Evolutionary conservation across 441 rosid genomes (phyloP), one percentile per base, ranked within the genome.

Genomic region (Iberis amara): DNA sequence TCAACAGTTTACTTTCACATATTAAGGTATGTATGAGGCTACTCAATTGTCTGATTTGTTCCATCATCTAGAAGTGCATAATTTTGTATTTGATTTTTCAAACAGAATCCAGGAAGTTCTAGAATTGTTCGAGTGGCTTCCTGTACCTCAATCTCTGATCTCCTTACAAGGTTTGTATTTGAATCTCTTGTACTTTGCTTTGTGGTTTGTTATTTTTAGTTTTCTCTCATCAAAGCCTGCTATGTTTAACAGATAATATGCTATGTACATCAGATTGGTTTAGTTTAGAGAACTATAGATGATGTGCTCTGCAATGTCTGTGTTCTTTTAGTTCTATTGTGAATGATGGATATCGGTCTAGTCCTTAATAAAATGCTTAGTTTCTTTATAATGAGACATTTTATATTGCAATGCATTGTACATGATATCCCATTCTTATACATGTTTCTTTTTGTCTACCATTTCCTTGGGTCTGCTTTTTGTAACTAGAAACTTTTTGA

Each of bases 61-160:
- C 10, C 24, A n/a, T 43, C 6, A 3, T 33, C 11, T 55, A 38
- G 11, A 21, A 47, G 7, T 28, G 1, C 3, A 49, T 62, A 24
- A 0, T 37, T 42, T 37, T 57, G 18, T 70, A 26, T 58, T 41
- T 76, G 48, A 3, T 9, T 3, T 62, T 68, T 70, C 39, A 40
- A 59, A 45, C 72, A 88, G 96, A 71, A 77, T 55, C 75, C 85
- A 11, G 67, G 54, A 53, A 78, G 81, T 65, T 79, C 89, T 74
- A 85, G 74, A 56, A 69, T 86, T 70, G 80, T 86, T 26, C 86
- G 76, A 75, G 89, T 82, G 70, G 92, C 95, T 74, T 76, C 79
- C 35, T 81, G 85, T 71, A 70, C 77, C 26, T 71, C 96, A 26
- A 65, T 84, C 44, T 71, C 82, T 36, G 94, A 84, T 75, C 72